phyloP scores from a whole-genome alignment of 768 basidiomycete species.

The Tricholoma bakamatsutake region DNA sequence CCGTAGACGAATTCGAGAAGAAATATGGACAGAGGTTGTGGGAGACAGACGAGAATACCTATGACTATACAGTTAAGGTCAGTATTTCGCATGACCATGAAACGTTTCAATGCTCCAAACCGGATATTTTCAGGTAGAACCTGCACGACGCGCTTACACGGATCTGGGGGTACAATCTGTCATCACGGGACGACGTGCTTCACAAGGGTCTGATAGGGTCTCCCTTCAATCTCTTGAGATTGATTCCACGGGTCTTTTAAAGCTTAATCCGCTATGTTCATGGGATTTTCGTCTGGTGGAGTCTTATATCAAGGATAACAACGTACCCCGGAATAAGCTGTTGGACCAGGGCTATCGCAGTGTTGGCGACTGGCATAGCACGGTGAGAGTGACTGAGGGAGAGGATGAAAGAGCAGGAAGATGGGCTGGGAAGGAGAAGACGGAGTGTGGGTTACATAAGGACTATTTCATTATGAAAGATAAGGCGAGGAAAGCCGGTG shows the following conservation, averaged over 20 bases:
- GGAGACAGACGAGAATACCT: conserved; percentile 81
- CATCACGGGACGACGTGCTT: conserved; percentile 91
- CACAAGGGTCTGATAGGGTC: conserved; percentile 89
- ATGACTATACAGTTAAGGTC: conserved; percentile 92
- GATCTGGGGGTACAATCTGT: conserved; percentile 74
- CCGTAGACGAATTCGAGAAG: conserved; percentile 67
- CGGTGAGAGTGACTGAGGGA: conserved; percentile 57
- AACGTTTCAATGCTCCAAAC: not conserved
- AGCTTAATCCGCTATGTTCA: conserved; percentile 88
- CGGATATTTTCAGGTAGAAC: conserved; percentile 65
- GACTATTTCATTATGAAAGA: conserved; percentile 80
- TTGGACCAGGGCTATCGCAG: conserved; percentile 90
- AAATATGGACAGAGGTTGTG: conserved; percentile 79
- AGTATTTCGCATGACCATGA: conserved; percentile 11
- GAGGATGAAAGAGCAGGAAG: conserved; percentile 87
- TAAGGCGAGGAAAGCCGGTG: conserved; percentile 33
- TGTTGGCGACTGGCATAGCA: conserved; percentile 98
- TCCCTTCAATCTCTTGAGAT: conserved; percentile 82
- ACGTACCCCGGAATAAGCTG: conserved; percentile 84
- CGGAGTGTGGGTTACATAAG: conserved; percentile 93
- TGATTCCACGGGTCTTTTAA: conserved; percentile 84
- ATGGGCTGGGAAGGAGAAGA: conserved; percentile 89
- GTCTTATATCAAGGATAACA: conserved; percentile 73
- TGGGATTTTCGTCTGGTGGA: conserved; percentile 87
- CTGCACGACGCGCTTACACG: conserved; percentile 83